Percentiles rank a stretch among this genome's conserved stretches.
Evolutionary conservation across 495 filamentous ascomycete genomes (phyloP).

Genomic region (Aspergillus wentii): DNA sequence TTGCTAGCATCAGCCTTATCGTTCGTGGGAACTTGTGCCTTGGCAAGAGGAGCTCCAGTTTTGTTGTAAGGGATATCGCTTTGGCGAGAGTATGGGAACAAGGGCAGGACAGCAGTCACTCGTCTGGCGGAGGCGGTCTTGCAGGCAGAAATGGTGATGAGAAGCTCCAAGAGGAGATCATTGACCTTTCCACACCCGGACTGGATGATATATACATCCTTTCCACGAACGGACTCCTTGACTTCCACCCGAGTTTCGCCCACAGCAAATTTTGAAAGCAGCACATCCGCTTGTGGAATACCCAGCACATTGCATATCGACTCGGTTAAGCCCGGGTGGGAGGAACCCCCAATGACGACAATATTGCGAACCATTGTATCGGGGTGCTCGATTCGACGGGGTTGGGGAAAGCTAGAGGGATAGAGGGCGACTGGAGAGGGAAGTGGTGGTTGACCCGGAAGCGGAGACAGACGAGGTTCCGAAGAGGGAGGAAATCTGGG

Average conservation of each 20-base stretch:
- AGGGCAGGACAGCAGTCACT: slow-evolving; percentile 88
- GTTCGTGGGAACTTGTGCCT: slow-evolving; percentile 53
- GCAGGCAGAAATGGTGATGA: slow-evolving; percentile 95
- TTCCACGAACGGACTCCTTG: slow-evolving; percentile 88
- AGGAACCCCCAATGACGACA: slow-evolving; percentile 87
- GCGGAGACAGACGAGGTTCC: slow-evolving; percentile 25
- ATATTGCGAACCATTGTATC: slow-evolving; percentile 86
- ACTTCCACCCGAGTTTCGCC: slow-evolving; percentile 96
- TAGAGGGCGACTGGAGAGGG: slow-evolving; percentile 11
- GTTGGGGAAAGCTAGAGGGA: slow-evolving; percentile 8
- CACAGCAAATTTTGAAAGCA: slow-evolving; percentile 86
- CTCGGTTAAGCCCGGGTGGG: slow-evolving; percentile 82
- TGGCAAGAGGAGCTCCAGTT: slow-evolving; percentile 78
- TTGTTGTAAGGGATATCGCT: slow-evolving; percentile 96
- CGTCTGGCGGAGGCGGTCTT: slow-evolving; percentile 90
- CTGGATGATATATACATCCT: slow-evolving; percentile 97
- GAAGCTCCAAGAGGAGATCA: slow-evolving; percentile 90
- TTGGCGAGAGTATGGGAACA: slow-evolving; percentile 95
- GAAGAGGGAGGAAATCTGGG: slow-evolving; percentile 32
- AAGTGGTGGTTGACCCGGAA: slow-evolving; percentile 14
- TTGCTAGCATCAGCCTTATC: slow-evolving; percentile 36
- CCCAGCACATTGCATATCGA: slow-evolving; percentile 83
- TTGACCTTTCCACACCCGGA: slow-evolving; percentile 87
- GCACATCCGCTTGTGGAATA: slow-evolving; percentile 73
- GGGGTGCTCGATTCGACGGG: slow-evolving; percentile 5